These are phyloP conservation scores for Myriangium duriaei DNA, from an alignment of 2,329 filamentous ascomycete genomes.

Conservation along the genomic window DNA sequence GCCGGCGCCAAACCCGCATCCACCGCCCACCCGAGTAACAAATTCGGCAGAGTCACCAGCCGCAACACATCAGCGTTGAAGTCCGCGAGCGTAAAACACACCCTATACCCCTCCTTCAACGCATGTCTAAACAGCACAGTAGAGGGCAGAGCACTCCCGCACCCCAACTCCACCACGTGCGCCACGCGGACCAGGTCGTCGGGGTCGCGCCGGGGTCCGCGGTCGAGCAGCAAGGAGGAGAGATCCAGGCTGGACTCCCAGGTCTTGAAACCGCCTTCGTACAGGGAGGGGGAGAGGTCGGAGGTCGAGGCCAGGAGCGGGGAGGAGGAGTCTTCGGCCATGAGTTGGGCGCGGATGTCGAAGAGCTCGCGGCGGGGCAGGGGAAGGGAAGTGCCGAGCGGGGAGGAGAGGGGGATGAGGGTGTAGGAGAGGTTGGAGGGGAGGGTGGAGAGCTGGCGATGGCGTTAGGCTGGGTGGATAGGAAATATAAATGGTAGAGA, in stretches of 20 bases:
- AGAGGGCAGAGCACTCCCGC: slow-evolving; percentile 63
- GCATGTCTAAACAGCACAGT: slow-evolving; percentile 57
- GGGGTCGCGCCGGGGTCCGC: slow-evolving; percentile 36
- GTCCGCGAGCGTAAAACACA: slow-evolving; percentile 59
- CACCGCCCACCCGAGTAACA: slow-evolving; percentile 52
- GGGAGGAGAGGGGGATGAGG: slow-evolving; percentile 47
- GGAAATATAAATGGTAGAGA: not conserved
- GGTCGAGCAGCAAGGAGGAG: slow-evolving; percentile 48
- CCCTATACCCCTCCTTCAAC: slow-evolving; percentile 33
- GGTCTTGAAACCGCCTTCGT: slow-evolving; percentile 80
- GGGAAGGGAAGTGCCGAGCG: slow-evolving; percentile 39
- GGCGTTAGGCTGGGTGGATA: not conserved
- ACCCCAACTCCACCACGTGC: slow-evolving; percentile 53
- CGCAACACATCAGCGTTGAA: slow-evolving; percentile 69
- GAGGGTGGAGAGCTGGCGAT: slow-evolving; percentile 41
- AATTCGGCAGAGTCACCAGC: slow-evolving; percentile 67
- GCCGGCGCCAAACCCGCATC: slow-evolving; percentile 11
- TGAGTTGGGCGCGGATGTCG: slow-evolving; percentile 69
- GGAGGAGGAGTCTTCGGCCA: slow-evolving; percentile 51
- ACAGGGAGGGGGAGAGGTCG: slow-evolving; percentile 69
- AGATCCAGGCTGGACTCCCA: slow-evolving; percentile 80
- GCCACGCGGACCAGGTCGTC: slow-evolving; percentile 36
- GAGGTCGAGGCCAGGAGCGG: slow-evolving; percentile 51
- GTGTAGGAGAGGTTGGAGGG: slow-evolving; percentile 65
- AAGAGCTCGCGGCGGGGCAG: slow-evolving; percentile 67